phyloP scores from a whole-genome alignment of 1,139 yeast genomes.

The Debaryomyces singareniensis region DNA sequence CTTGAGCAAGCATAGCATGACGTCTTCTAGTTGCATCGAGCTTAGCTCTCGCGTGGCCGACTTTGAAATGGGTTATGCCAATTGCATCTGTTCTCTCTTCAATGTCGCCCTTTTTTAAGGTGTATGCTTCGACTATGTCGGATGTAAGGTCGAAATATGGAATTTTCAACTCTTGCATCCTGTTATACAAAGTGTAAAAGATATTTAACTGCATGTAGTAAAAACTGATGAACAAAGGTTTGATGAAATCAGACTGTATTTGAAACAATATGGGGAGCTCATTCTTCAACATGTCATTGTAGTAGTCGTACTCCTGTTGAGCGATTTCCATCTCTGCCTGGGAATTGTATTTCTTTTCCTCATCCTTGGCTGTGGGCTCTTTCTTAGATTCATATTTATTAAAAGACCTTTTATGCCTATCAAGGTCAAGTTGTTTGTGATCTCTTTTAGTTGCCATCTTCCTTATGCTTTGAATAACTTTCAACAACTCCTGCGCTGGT shows the following conservation, averaged over 20 bases:
- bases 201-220: slow-evolving; percentile 97
- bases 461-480: slow-evolving; percentile 73
- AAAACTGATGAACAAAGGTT: slow-evolving; percentile 87
- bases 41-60: slow-evolving; percentile 81
- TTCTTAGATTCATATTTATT: slow-evolving; percentile 74
- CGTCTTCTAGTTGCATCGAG: slow-evolving; percentile 76
- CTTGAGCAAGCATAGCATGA: slow-evolving; percentile 43
- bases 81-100: slow-evolving; percentile 86
- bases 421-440: slow-evolving; percentile 92
- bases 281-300: slow-evolving; percentile 85
- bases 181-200: slow-evolving; percentile 81
- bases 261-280: slow-evolving; percentile 84
- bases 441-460: slow-evolving; percentile 94
- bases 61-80: slow-evolving; percentile 81
- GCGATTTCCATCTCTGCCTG: slow-evolving; percentile 89
- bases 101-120: slow-evolving; percentile 77
- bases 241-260: slow-evolving; percentile 86
- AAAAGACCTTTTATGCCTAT: slow-evolving; percentile 67
- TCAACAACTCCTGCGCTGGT: slow-evolving; percentile 88
- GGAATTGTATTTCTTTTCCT: slow-evolving; percentile 79
- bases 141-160: slow-evolving; percentile 85
- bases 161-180: slow-evolving; percentile 94
- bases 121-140: slow-evolving; percentile 78
- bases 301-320: slow-evolving; percentile 92
- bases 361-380: slow-evolving; percentile 81